phyloP scores from a whole-genome alignment of 2,329 filamentous ascomycete species.

The Aureobasidium subglaciale region DNA sequence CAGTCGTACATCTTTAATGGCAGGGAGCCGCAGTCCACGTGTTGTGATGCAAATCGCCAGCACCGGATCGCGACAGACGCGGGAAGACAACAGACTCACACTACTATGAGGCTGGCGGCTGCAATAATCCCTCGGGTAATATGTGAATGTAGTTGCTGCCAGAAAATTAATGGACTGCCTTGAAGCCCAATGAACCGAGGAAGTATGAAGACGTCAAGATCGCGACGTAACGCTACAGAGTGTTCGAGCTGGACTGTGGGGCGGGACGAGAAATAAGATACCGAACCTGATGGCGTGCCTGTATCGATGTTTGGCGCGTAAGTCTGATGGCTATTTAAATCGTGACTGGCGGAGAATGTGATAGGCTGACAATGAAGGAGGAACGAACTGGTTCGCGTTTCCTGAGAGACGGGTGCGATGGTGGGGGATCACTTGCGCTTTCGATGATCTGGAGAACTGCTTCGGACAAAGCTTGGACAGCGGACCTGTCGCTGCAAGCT shows the following conservation, averaged over 20 bases:
- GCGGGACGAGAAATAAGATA: background rate
- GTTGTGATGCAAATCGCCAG: background rate
- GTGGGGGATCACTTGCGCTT: too few species aligned
- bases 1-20: background rate
- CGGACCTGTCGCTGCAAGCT: background rate
- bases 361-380: background rate
- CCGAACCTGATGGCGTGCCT: background rate
- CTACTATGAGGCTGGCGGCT: background rate
- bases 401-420: background rate
- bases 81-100: conserved; percentile 1
- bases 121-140: background rate
- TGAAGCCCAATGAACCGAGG: conserved; percentile 14
- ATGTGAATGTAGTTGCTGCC: background rate
- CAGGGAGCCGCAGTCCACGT: background rate
- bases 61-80: background rate
- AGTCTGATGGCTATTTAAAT: background rate
- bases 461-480: background rate
- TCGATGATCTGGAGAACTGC: too few species aligned
- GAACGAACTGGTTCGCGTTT: conserved; percentile 5
- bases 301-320: conserved; percentile 10
- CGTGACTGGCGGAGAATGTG: background rate
- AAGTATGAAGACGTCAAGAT: background rate
- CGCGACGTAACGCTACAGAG: background rate
- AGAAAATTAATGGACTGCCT: background rate
- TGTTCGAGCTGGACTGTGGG: background rate